These are phyloP conservation scores for Apium graveolens DNA, from an alignment of 129 eudicot species.

Conservation along the genomic window DNA sequence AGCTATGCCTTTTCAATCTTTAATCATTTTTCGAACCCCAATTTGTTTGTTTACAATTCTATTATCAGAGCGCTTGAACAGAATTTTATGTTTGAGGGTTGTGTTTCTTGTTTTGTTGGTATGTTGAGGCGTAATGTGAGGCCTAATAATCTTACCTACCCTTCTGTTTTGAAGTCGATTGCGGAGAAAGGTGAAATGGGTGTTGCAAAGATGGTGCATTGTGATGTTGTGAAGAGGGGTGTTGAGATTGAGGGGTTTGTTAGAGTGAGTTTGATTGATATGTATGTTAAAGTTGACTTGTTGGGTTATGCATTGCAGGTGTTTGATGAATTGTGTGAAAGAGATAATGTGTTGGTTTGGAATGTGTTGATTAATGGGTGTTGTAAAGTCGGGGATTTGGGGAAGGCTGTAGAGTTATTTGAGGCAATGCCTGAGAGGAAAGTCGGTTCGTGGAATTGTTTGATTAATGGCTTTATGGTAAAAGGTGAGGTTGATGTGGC, in stretches of 20 bases:
- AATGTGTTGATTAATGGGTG: slow-evolving; percentile 48
- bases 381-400: slow-evolving; percentile 34
- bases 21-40: slow-evolving; percentile 18
- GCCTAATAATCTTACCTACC: slow-evolving; percentile 31
- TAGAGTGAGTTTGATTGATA: slow-evolving; percentile 32
- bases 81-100: slow-evolving; percentile 21
- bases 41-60: slow-evolving; percentile 29
- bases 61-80: slow-evolving; percentile 40
- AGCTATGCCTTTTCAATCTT: slow-evolving; percentile 31
- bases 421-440: slow-evolving; percentile 42
- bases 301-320: slow-evolving; percentile 26
- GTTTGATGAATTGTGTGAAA: slow-evolving; percentile 43
- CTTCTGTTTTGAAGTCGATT: slow-evolving; percentile 33
- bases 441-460: slow-evolving; percentile 36
- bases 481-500: slow-evolving; percentile 32
- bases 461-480: slow-evolving; percentile 43
- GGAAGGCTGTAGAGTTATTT: slow-evolving; percentile 39
- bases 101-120: slow-evolving; percentile 30
- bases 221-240: slow-evolving; percentile 27
- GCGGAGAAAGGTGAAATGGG: slow-evolving; percentile 23
- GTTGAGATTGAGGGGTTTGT: slow-evolving; percentile 26
- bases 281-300: slow-evolving; percentile 49
- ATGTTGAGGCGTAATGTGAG: slow-evolving; percentile 32
- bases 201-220: slow-evolving; percentile 35
- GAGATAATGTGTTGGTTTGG: slow-evolving; percentile 33